A percentile compares a stretch with the other conserved stretches of the same genome.
Evolutionary conservation across 345 rosid species (phyloP).

Genomic region (Kernera saxatilis): DNA sequence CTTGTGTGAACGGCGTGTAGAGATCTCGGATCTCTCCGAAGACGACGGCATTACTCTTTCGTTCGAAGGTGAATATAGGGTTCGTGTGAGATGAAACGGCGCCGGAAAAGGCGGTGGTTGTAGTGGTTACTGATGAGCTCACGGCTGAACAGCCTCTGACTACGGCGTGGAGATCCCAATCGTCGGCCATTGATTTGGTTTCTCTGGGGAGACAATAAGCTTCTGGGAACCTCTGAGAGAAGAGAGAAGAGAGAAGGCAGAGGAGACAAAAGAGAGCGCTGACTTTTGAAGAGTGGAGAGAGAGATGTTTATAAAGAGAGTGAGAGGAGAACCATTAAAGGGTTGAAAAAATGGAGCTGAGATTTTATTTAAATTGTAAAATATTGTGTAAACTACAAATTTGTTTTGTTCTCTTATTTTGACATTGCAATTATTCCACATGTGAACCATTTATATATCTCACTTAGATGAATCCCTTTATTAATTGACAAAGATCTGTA

Average conservation of each 20-base stretch:
- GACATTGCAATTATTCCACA: conserved; percentile 22
- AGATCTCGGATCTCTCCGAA: conserved; percentile 69
- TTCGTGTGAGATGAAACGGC: conserved; percentile 5
- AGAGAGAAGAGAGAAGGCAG: conserved; percentile 29
- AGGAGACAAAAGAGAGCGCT: conserved; percentile 66
- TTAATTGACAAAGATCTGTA: neutral
- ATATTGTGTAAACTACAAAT: neutral
- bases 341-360: conserved; percentile 13
- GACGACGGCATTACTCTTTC: conserved; percentile 13
- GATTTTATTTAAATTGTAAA: neutral
- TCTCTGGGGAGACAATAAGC: conserved; percentile 22
- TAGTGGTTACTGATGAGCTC: conserved; percentile 26
- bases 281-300: conserved; percentile 52
- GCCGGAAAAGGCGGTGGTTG: conserved; percentile 28
- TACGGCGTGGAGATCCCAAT: conserved; percentile 98
- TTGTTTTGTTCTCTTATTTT: conserved; percentile 8
- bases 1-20: conserved; percentile 59
- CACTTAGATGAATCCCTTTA: neutral
- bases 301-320: conserved; percentile 17
- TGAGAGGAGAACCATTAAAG: conserved; percentile 13
- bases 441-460: conserved; percentile 3
- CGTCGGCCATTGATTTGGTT: conserved; percentile 49
- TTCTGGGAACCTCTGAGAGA: conserved; percentile 35
- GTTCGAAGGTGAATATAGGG: conserved; percentile 14
- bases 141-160: conserved; percentile 64